Conservation (phyloP, 495 filamentous ascomycete genomes). For the Tuber microsphaerosporum region DNA sequence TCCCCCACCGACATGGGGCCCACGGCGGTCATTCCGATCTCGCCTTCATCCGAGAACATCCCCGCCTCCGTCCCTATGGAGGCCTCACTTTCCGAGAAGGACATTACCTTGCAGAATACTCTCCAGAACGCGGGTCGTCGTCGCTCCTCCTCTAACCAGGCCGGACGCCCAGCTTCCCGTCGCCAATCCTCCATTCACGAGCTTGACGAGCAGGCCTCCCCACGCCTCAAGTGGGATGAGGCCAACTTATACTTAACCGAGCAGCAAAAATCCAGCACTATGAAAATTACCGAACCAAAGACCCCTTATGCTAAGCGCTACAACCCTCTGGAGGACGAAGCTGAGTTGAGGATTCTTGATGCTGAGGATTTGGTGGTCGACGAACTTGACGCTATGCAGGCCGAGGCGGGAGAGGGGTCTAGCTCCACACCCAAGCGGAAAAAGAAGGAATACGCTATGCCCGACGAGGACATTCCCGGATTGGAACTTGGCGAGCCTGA, state of each 20-base stretch:
- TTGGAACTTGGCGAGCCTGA: constrained; percentile 93
- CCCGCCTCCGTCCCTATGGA: constrained; percentile 39
- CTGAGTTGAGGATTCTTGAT: constrained; percentile 57
- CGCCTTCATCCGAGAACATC: constrained; percentile 42
- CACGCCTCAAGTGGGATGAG: constrained; percentile 91
- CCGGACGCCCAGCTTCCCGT: constrained; percentile 56
- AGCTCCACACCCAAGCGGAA: constrained; percentile 42
- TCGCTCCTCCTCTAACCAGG: constrained; percentile 62
- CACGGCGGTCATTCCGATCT: constrained; percentile 44
- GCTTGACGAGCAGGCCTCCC: constrained; percentile 44
- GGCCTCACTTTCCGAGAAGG: constrained; percentile 61
- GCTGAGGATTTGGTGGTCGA: constrained; percentile 57
- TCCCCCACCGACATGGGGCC: constrained; percentile 50
- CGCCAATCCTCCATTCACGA: constrained; percentile 55
- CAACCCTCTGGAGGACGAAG: constrained; percentile 78
- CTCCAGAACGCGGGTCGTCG: constrained; percentile 87
- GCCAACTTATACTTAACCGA: constrained; percentile 93
- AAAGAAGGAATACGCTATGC: constrained; percentile 37
- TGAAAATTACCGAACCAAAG: constrained; percentile 99
- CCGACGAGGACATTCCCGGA: constrained; percentile 78
- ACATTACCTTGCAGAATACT: constrained; percentile 87
- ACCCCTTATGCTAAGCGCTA: constrained; percentile 90
- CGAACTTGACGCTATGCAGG: constrained; percentile 58
- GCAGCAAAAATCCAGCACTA: constrained; percentile 86
- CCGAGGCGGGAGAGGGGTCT: constrained; percentile 41